These are phyloP conservation scores for Caryopteris hybrid DNA, from an alignment of 305 asterid species.

Conservation along the genomic window DNA sequence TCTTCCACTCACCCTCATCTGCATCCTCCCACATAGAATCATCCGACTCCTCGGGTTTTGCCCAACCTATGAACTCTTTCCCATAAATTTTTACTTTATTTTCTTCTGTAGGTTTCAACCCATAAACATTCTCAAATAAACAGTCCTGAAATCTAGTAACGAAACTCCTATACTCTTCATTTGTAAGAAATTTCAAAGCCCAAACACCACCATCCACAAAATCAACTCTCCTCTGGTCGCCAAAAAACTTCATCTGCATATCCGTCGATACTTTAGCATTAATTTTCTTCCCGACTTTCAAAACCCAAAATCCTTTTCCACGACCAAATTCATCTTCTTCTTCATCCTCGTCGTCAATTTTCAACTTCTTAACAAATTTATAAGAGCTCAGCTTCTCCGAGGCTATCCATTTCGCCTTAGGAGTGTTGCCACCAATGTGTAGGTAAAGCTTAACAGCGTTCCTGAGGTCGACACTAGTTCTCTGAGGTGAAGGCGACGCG, in stretches of 20 bases:
- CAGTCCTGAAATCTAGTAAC: constrained; percentile 69
- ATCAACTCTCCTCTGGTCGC: constrained; percentile 94
- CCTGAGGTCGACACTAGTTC: constrained; percentile 25
- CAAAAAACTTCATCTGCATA: constrained; percentile 84
- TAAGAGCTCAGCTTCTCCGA: constrained; percentile 57
- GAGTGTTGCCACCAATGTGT: constrained; percentile 86
- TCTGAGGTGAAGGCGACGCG: constrained; percentile 24
- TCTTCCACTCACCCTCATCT: constrained; percentile 78
- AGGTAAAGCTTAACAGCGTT: constrained; percentile 75
- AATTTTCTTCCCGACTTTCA: constrained; percentile 70
- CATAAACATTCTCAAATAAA: constrained; percentile 87
- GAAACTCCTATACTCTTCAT: constrained; percentile 74
- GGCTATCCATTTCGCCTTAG: constrained; percentile 84
- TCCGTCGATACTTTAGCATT: constrained; percentile 68
- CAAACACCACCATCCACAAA: constrained; percentile 86
- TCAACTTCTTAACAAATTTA: constrained; percentile 52
- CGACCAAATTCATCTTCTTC: constrained; percentile 32
- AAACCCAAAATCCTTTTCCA: constrained; percentile 70
- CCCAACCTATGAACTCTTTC: constrained; percentile 87
- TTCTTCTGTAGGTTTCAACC: constrained; percentile 67
- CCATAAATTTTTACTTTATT: constrained; percentile 80
- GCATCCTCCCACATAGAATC: constrained; percentile 95
- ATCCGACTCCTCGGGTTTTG: constrained; percentile 77
- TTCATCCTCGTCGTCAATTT: constrained; percentile 34
- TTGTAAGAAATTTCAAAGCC: constrained; percentile 70